Evolutionary conservation across 179 eudicot genomes (phyloP).

Genomic region (Silene vulgaris): DNA sequence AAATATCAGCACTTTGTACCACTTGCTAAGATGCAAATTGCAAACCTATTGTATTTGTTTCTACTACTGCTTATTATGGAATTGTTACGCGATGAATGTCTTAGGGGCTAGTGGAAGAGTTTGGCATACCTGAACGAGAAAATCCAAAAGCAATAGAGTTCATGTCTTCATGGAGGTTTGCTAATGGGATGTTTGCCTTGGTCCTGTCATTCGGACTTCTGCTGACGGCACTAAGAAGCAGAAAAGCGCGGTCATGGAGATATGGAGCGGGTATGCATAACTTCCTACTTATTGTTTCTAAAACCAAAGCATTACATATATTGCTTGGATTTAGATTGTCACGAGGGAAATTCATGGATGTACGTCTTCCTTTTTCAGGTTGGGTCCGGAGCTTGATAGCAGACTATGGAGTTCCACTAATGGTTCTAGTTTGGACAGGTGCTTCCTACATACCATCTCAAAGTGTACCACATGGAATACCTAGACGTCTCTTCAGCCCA

Average conservation of each 20-base stretch:
- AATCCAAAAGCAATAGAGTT: conserved; percentile 44
- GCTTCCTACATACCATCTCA: conserved; percentile 65
- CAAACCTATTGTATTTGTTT: neutral
- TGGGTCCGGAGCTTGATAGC: conserved; percentile 72
- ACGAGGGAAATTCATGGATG: neutral
- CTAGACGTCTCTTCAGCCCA: conserved; percentile 83
- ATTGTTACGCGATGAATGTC: conserved; percentile 13
- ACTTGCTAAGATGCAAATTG: conserved; percentile 4
- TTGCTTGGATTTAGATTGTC: neutral
- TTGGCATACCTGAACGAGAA: conserved; percentile 56
- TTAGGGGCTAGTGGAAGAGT: conserved; percentile 84
- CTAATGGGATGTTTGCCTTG: conserved; percentile 94
- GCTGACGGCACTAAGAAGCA: conserved; percentile 70
- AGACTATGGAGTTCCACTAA: conserved; percentile 89
- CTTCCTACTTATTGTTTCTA: neutral
- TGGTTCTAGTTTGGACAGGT: conserved; percentile 86
- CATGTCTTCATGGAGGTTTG: conserved; percentile 83
- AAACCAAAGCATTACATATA: conserved; percentile 8
- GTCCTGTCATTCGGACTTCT: conserved; percentile 84
- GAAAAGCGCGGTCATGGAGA: conserved; percentile 94
- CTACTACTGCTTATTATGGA: neutral
- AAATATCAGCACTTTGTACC: neutral
- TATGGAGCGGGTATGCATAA: conserved; percentile 63
- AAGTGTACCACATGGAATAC: conserved; percentile 76
- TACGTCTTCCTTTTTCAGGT: conserved; percentile 36